Conservation (phyloP, 1,284 basidiomycete species). For the Laetiporus sulphureus region DNA sequence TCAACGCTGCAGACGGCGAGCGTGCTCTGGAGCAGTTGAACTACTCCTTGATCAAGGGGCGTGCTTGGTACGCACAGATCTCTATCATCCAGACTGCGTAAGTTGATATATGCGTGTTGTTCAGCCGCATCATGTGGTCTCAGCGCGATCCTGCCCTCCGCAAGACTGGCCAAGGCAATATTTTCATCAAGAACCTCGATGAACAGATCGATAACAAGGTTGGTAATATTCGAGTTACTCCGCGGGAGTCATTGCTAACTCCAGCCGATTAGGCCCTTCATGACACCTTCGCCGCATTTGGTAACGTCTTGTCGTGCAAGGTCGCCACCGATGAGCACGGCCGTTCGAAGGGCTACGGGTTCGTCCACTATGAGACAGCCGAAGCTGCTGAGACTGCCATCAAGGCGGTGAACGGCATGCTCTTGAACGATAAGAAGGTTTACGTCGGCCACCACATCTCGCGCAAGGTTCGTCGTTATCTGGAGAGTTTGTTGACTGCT, state of each 20-base stretch:
- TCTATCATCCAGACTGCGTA: not conserved
- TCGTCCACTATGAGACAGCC: slow-evolving; percentile 98
- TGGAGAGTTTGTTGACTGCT: no score
- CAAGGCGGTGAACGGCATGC: slow-evolving; percentile 98
- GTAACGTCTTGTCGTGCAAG: slow-evolving; percentile 99
- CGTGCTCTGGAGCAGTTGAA: slow-evolving; percentile 99
- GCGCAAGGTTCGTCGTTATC: slow-evolving; percentile 66
- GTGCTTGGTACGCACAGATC: slow-evolving; percentile 69
- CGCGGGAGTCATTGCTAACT: not conserved
- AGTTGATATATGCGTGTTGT: not conserved
- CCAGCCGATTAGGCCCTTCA: slow-evolving; percentile 73
- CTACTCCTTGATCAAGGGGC: slow-evolving; percentile 98
- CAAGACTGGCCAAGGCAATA: slow-evolving; percentile 99
- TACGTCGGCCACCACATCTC: slow-evolving; percentile 98
- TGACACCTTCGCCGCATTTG: slow-evolving; percentile 99
- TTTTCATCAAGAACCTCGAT: slow-evolving; percentile 99
- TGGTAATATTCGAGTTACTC: slow-evolving; percentile 8
- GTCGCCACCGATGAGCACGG: slow-evolving; percentile 94
- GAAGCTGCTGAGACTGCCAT: slow-evolving; percentile 96
- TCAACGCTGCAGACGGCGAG: slow-evolving; percentile 95
- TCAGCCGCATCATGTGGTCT: slow-evolving; percentile 99
- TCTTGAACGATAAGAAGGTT: slow-evolving; percentile 99
- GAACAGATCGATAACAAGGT: slow-evolving; percentile 99
- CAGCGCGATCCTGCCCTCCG: slow-evolving; percentile 99
- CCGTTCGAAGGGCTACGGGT: slow-evolving; percentile 94